phyloP scores from a whole-genome alignment of 73 alveolate genomes.

The Stentor roeselii region DNA sequence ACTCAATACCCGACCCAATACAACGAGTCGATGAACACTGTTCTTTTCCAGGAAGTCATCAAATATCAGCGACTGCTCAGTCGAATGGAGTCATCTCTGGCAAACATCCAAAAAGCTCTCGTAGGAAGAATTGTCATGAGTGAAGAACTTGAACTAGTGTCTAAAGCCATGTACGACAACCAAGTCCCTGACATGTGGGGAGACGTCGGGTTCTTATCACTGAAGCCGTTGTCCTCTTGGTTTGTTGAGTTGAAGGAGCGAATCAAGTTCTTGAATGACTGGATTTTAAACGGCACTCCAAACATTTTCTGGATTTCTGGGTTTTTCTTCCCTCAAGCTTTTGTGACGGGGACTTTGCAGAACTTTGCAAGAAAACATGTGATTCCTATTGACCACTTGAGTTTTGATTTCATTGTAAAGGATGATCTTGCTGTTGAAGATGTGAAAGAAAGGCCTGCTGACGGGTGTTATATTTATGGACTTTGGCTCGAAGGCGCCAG shows the following conservation, averaged over 20 bases:
- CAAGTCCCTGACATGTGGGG: conserved; percentile 86
- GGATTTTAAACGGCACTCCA: conserved; percentile 91
- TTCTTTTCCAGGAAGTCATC: conserved; percentile 91
- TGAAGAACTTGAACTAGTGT: conserved; percentile 79
- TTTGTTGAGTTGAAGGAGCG: conserved; percentile 78
- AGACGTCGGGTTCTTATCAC: conserved; percentile 74
- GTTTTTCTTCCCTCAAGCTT: conserved; percentile 72
- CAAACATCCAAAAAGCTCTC: conserved; percentile 77
- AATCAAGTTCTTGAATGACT: conserved; percentile 69
- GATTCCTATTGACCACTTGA: conserved; percentile 93
- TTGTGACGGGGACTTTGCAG: conserved; percentile 68
- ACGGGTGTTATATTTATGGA: conserved; percentile 95
- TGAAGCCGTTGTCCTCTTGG: conserved; percentile 84
- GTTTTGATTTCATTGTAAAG: conserved; percentile 80
- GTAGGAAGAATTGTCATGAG: conserved; percentile 84
- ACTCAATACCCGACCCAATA: conserved; percentile 96
- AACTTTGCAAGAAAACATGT: conserved; percentile 93
- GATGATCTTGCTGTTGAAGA: conserved; percentile 68
- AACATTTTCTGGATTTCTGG: conserved; percentile 75
- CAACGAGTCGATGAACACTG: conserved; percentile 98
- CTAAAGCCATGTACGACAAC: conserved; percentile 70
- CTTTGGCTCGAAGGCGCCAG: conserved; percentile 97
- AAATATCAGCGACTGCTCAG: conserved; percentile 87
- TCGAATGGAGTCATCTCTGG: conserved; percentile 84
- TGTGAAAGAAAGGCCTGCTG: conserved; percentile 79